Evolutionary conservation across 176 grass and related monocot species (phyloP).

Genomic region (sorghum (Sorghum bicolor)): DNA sequence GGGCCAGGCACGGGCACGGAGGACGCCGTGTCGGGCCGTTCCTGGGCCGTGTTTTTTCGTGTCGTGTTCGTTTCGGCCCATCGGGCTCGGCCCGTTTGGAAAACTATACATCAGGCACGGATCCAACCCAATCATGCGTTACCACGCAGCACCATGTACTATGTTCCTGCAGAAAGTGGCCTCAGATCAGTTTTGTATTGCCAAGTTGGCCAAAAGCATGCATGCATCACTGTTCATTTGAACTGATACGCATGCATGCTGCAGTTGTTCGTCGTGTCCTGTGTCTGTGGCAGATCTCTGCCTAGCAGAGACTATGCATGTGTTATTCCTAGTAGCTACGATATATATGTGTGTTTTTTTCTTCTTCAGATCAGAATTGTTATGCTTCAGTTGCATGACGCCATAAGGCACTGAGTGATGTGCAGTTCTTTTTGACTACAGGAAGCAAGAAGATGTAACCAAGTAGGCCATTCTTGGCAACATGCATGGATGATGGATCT

Average conservation of each 20-base stretch:
- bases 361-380: background rate
- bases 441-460: background rate
- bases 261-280: background rate
- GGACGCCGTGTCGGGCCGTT: too few relatives aligned
- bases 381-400: conserved; percentile 31
- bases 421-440: conserved; percentile 19
- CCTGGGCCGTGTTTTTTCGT: too few relatives aligned
- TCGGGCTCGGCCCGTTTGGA: too few relatives aligned
- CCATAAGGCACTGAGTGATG: background rate
- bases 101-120: too few relatives aligned
- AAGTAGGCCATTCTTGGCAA: background rate
- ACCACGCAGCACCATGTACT: background rate
- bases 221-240: background rate
- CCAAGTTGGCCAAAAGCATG: background rate
- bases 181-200: background rate
- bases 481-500: background rate
- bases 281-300: background rate
- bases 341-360: too few relatives aligned
- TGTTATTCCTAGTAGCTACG: too few relatives aligned
- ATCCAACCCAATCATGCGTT: background rate
- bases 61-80: too few relatives aligned
- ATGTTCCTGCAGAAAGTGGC: background rate
- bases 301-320: too few relatives aligned
- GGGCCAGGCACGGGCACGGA: too few relatives aligned
- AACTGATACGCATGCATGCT: background rate